Conservation (phyloP, 306 rosid species). For the Cucurbita pepo region DNA sequence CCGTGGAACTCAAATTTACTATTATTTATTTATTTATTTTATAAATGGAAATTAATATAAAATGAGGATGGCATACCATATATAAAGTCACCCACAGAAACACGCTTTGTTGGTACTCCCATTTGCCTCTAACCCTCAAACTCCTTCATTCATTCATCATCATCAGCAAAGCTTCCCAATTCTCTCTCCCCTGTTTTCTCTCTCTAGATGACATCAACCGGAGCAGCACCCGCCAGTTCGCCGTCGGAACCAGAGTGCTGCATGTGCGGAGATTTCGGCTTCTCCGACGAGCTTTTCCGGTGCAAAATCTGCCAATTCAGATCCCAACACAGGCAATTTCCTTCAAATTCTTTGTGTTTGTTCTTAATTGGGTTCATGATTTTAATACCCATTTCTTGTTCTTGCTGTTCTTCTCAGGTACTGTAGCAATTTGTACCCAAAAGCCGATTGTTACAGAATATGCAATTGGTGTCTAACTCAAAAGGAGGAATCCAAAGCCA, state of each 20-base stretch:
- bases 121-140: background rate
- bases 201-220: constrained; percentile 15
- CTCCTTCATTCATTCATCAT: background rate
- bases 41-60: no score
- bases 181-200: background rate
- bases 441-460: constrained; percentile 25
- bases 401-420: constrained; percentile 24
- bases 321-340: constrained; percentile 76
- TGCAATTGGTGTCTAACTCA: constrained; percentile 88
- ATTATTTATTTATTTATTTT: no score
- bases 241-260: constrained; percentile 50
- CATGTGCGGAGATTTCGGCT: constrained; percentile 94
- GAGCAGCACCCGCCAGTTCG: constrained; percentile 5
- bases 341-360: no score
- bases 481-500: constrained; percentile 38
- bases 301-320: constrained; percentile 83
- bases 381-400: no score
- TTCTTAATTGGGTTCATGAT: background rate
- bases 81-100: background rate
- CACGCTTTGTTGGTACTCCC: background rate
- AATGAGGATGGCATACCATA: background rate
- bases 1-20: no score
- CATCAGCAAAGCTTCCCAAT: background rate
- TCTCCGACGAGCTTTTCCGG: constrained; percentile 68
- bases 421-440: constrained; percentile 79